Percentiles rank a stretch among this genome's conserved stretches.
These are phyloP conservation scores for Fusarium oxysporum DNA, from an alignment of 2,329 filamentous ascomycete species.

Conservation along the genomic window DNA sequence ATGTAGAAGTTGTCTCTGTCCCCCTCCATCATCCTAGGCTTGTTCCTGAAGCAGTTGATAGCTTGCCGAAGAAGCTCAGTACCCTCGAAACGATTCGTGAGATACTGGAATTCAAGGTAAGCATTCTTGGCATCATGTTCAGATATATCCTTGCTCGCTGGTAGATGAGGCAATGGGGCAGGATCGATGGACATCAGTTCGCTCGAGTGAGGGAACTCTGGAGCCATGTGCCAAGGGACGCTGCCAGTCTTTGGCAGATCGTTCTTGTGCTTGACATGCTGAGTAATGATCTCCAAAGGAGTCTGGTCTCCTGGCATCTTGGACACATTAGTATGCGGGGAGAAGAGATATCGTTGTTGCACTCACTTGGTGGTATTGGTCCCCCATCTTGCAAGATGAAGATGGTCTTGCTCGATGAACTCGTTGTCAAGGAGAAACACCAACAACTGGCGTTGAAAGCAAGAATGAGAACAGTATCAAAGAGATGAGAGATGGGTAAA, in stretches of 20 bases:
- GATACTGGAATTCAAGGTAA: constrained; percentile 81
- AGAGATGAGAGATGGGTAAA: not conserved
- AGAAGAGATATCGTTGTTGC: not conserved
- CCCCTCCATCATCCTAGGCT: constrained; percentile 69
- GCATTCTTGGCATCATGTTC: constrained; percentile 52
- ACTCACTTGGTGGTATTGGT: constrained; percentile 2
- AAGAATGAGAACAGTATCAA: no score
- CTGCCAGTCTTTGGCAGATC: not conserved
- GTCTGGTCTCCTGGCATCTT: constrained; percentile 1
- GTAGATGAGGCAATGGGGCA: constrained; percentile 23
- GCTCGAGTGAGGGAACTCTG: constrained; percentile 41
- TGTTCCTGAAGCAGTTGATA: constrained; percentile 64
- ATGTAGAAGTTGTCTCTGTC: constrained; percentile 63
- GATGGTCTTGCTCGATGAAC: not conserved
- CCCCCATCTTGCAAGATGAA: constrained; percentile 1
- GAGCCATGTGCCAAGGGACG: constrained; percentile 24
- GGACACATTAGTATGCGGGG: not conserved
- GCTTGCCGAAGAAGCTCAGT: constrained; percentile 76
- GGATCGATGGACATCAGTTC: constrained; percentile 41
- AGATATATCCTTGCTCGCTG: not conserved
- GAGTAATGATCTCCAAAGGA: constrained; percentile 14
- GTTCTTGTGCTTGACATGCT: constrained; percentile 15
- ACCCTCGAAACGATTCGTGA: constrained; percentile 80
- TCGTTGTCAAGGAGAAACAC: not conserved
- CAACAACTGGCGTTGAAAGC: not conserved